Evolutionary conservation across 257 asterid genomes (phyloP), one percentile per base, ranked within the genome.

Genomic region (Hygrophila difformis): DNA sequence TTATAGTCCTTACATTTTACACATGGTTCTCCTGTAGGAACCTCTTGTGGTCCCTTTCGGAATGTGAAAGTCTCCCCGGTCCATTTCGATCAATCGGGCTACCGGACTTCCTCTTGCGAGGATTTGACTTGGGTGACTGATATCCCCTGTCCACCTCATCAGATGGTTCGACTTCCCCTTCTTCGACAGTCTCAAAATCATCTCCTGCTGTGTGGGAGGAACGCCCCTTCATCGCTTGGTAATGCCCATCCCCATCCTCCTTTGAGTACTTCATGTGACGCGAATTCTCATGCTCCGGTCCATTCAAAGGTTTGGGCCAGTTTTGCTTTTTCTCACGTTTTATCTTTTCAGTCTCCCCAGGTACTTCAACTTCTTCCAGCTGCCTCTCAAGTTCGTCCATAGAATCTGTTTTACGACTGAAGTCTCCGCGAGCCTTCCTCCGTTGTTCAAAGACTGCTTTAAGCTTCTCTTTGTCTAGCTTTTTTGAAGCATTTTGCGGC

Each of bases 321-420:
- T 45, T 63, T 44, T 62, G 71, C 49, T 60, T 76, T 58, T 53
- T 66, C 28, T 73, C 81, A 6, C 37, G 40, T 26, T 71, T 72
- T 47, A 5, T 62, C 53, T 74, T 76, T 11, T 77, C 78, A 37
- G 60, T 70, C 69, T 71, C 81, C 36, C 63, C 59, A 31, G 77
- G 74, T 60, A 84, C 57, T 54, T 77, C 88, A 26, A 84, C 77
- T 41, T 84, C 76, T 66, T 84, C 95, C 46, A 84, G 65, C 60
- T 75, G 79, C 53, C 84, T 75, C 68, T 80, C 89, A n/a, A 84
- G 69, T 61, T 84, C 95, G 47, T 84, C 93, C 74, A 65, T 47
- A 22, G 70, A 61, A 57, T 77, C 88, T 19, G 75, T 65, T 67
- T 68, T 81, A 39, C 65, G 72, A 39, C 75, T 45, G 26, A 63